phyloP scores from a whole-genome alignment of 1,284 basidiomycete genomes.

The Moniliophthora roreri region DNA sequence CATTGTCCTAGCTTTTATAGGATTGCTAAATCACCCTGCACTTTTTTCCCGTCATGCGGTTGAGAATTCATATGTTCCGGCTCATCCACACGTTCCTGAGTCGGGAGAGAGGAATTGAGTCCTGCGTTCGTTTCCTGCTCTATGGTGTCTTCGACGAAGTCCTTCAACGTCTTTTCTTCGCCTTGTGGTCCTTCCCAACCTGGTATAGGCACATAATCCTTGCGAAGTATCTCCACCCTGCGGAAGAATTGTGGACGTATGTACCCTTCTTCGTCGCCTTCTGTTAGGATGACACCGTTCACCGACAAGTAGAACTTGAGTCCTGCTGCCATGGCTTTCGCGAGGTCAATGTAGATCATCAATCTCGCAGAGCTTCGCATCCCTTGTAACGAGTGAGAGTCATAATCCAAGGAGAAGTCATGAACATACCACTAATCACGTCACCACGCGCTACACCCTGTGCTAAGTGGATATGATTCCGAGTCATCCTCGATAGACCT shows the following conservation, averaged over 20 bases:
- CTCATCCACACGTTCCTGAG: too few species aligned
- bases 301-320: slow-evolving; percentile 60
- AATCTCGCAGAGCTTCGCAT: slow-evolving; percentile 63
- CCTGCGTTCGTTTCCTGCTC: too few species aligned
- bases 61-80: too few species aligned
- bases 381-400: slow-evolving; percentile 35
- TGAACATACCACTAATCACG: slow-evolving; percentile 57
- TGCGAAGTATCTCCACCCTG: slow-evolving; percentile 38
- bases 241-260: slow-evolving; percentile 54
- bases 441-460: slow-evolving; percentile 45
- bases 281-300: slow-evolving; percentile 72
- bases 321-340: slow-evolving; percentile 56
- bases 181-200: slow-evolving; percentile 3
- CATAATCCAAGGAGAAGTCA: not conserved
- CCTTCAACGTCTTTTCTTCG: not conserved
- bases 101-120: too few species aligned
- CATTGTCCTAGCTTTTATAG: too few species aligned
- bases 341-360: slow-evolving; percentile 65
- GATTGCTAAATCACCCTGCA: too few species aligned
- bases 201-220: not conserved
- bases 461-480: slow-evolving; percentile 76
- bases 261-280: slow-evolving; percentile 52
- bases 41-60: too few species aligned
- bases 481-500: slow-evolving; percentile 64
- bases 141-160: not conserved